Conservation (phyloP, 176 grass and related monocot species). For the Elaeis guineensis region DNA sequence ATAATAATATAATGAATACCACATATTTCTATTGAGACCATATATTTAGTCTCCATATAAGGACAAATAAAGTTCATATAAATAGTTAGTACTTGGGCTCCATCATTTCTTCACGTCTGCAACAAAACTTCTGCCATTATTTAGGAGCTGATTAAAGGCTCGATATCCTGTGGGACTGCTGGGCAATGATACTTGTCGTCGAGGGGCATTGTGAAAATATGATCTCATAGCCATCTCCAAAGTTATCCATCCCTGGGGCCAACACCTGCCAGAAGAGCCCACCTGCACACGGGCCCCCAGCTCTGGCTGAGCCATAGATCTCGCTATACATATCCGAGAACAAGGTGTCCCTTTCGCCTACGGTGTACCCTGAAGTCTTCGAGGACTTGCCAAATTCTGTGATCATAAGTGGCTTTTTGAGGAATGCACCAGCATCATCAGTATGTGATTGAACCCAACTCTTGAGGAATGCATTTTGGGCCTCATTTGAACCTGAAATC, state of each 20-base stretch:
- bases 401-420: conserved; percentile 60
- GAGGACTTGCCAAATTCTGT: conserved; percentile 69
- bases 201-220: conserved; percentile 35
- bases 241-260: conserved; percentile 60
- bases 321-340: conserved; percentile 38
- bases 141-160: conserved; percentile 4
- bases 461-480: conserved; percentile 46
- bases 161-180: conserved; percentile 34
- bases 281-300: conserved; percentile 39
- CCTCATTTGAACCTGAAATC: conserved; percentile 30
- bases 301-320: conserved; percentile 37
- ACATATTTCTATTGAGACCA: no score
- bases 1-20: no score
- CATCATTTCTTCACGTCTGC: neutral
- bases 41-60: no score
- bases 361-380: conserved; percentile 29
- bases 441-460: conserved; percentile 51
- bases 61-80: no score
- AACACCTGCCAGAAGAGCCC: conserved; percentile 72
- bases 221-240: conserved; percentile 61
- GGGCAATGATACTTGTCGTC: conserved; percentile 28
- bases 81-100: no score
- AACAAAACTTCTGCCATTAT: no score
- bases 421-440: conserved; percentile 29
- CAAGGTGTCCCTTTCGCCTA: conserved; percentile 36